phyloP scores from a whole-genome alignment of 2,329 filamentous ascomycete genomes.

The Trichoderma endophyticum region DNA sequence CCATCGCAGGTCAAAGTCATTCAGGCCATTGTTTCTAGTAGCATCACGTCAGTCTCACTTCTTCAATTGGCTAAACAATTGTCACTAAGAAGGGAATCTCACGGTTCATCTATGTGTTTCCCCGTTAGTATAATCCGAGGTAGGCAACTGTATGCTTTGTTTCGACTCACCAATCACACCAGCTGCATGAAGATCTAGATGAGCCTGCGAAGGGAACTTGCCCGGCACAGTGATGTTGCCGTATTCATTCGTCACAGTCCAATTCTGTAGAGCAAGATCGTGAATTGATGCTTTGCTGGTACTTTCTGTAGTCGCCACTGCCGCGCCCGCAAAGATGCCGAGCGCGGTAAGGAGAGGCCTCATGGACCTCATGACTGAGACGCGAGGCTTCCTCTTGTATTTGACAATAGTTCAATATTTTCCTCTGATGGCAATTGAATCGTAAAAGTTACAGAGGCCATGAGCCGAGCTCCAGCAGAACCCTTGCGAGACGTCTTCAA shows the following conservation, averaged over 20 bases:
- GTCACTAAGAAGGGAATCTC: neutral
- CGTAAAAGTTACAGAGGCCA: neutral
- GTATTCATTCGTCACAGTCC: slow-evolving; percentile 18
- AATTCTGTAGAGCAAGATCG: slow-evolving; percentile 1
- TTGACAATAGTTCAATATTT: neutral
- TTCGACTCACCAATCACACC: slow-evolving; percentile 43
- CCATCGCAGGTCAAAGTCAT: slow-evolving; percentile 60
- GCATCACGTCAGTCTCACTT: neutral
- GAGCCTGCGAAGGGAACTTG: slow-evolving; percentile 54
- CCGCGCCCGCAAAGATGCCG: neutral
- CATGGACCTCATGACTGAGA: neutral
- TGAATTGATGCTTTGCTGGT: neutral
- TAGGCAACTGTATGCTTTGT: no score
- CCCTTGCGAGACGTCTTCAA: neutral
- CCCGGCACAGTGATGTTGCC: slow-evolving; percentile 42
- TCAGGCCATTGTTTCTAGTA: slow-evolving; percentile 49
- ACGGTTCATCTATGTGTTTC: slow-evolving; percentile 32
- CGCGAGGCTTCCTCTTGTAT: neutral
- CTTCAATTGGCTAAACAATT: neutral
- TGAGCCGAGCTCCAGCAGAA: neutral
- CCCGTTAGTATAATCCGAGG: neutral
- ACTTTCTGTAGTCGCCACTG: neutral
- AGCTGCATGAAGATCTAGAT: slow-evolving; percentile 54
- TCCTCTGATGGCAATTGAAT: neutral
- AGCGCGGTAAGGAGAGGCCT: neutral